Conservation (phyloP, 306 rosid species). For the Cucumis cinereus region DNA sequence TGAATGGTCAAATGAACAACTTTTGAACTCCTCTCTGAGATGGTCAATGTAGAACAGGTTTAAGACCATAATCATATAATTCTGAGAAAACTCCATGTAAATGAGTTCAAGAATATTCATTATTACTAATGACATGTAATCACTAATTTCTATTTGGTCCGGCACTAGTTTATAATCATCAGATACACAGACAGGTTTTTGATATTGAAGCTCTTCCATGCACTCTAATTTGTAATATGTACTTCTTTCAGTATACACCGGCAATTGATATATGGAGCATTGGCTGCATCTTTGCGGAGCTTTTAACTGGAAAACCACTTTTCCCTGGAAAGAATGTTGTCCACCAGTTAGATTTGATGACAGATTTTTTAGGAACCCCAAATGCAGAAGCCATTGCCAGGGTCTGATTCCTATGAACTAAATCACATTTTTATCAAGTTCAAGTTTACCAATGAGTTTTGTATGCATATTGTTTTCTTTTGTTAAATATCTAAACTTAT, state of each 20-base stretch:
- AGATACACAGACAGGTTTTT: background rate
- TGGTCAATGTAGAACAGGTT: background rate
- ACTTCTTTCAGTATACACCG: slow-evolving; percentile 75
- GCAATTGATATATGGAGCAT: slow-evolving; percentile 99
- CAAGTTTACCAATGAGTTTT: background rate
- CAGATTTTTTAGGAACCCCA: slow-evolving; percentile 92
- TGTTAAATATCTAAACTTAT: slow-evolving; percentile 8
- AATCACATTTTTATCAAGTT: background rate
- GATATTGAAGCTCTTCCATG: background rate
- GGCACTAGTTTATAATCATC: background rate
- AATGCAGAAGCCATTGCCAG: slow-evolving; percentile 81
- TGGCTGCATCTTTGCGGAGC: slow-evolving; percentile 97
- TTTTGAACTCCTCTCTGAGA: background rate
- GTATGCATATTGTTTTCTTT: slow-evolving; percentile 8
- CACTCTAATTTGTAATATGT: background rate
- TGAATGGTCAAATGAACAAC: background rate
- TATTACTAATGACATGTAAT: background rate
- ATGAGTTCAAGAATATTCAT: background rate
- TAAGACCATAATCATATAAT: background rate
- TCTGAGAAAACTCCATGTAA: background rate
- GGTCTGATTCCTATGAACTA: slow-evolving; percentile 35
- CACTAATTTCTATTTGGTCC: background rate
- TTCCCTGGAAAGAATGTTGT: slow-evolving; percentile 99
- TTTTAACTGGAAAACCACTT: slow-evolving; percentile 93
- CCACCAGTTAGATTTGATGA: slow-evolving; percentile 95